Conservation (phyloP, 768 basidiomycete species). For the Serendipita sp. region DNA sequence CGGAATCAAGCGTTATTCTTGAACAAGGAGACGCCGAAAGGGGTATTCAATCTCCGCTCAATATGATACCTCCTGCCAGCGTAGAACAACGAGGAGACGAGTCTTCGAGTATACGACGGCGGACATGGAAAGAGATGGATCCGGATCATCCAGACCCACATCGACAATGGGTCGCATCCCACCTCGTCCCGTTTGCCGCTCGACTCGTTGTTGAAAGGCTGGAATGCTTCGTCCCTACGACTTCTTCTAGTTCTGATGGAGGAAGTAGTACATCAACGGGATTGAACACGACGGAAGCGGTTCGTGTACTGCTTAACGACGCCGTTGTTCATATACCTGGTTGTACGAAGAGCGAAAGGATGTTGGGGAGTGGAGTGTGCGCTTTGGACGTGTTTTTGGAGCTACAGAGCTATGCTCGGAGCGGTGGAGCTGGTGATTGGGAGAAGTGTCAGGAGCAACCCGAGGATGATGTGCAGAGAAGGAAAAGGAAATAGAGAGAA, state of each 20-base stretch:
- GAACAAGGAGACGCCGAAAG: conserved; percentile 2
- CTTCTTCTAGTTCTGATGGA: not conserved
- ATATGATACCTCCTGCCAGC: too few species aligned
- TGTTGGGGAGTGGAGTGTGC: conserved; percentile 45
- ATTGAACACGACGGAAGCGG: conserved; percentile 25
- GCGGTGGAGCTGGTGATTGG: conserved; percentile 56
- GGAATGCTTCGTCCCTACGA: conserved; percentile 21
- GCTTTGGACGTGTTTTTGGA: conserved; percentile 45
- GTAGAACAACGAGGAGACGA: too few species aligned
- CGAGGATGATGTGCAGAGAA: not conserved
- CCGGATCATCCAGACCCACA: conserved; percentile 8
- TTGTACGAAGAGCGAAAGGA: conserved; percentile 22
- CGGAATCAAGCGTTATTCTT: too few species aligned
- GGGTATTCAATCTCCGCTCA: too few species aligned
- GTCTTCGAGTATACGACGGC: too few species aligned
- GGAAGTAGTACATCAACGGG: conserved; percentile 8
- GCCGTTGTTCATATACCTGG: conserved; percentile 22
- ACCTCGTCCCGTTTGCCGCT: conserved; percentile 58
- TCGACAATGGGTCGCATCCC: conserved; percentile 36
- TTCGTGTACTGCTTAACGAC: conserved; percentile 69
- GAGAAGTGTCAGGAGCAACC: conserved; percentile 31
- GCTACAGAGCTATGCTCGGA: conserved; percentile 53
- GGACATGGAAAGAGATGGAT: conserved; percentile 6
- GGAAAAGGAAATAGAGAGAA: too few species aligned
- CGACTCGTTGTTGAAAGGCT: conserved; percentile 62